Evolutionary conservation across 2,329 filamentous ascomycete species (phyloP), one percentile per base, ranked within the genome.

Genomic region (Epichloe aotearoae): DNA sequence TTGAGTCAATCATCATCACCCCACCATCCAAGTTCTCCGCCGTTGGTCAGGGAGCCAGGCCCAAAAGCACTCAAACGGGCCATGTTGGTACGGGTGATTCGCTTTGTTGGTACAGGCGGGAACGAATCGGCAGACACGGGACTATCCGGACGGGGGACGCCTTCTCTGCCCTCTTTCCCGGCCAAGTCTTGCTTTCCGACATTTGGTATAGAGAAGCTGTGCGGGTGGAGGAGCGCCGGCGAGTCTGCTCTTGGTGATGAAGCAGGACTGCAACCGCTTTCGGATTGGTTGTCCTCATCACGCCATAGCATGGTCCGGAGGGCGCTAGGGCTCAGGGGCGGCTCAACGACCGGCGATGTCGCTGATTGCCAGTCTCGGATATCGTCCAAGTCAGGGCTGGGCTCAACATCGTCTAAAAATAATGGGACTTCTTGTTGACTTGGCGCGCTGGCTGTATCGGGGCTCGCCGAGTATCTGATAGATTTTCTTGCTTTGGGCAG

Each of bases 111-210:
- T 5, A 56, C 54, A 10, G 57, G 47, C 2, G 64, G 60, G 39
- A 69, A 63, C 1, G 58, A 53, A 14, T 61, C 60, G 2, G 66
- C 64, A 0, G 67, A 69, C 47, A 69, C 64, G 33, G 66, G 66
- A 51, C 67, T 69, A 47, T 74, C 70, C 3, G 71, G 69, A 20
- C 69, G 63, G 5, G 66, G 66, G 5, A 70, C 48, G n/a, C 60
- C 59, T 8, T 57, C 53, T 17, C 58, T 62, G 11, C 52, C 55
- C 40, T 55, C 42, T 34, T 51, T 47, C 8, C 44, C 40, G 2
- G 45, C 26, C 5, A 46, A 14, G 15, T 8, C 36, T 14, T 37
- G 46, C 11, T 41, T 38, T 23, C 20, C 12, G 37, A 23, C 19
- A 19, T 26, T 36, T 7, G 34, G 33, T n/a, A 43, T 38, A n/a